Conservation (phyloP, 495 filamentous ascomycete species). For the Trichoderma orchidacearum region DNA sequence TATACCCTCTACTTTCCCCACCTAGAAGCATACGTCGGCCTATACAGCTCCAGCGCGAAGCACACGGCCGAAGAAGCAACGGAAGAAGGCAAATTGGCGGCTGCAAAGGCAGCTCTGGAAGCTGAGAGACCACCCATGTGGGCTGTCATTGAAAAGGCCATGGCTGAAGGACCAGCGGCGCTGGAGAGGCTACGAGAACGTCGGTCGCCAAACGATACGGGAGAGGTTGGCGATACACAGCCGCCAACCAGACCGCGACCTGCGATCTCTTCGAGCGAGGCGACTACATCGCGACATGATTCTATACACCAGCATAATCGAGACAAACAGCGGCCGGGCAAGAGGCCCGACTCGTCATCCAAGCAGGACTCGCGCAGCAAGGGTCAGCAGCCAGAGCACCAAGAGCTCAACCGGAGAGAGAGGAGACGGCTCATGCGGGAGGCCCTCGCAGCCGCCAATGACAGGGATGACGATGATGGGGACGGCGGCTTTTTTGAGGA, state of each 20-base stretch:
- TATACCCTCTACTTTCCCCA: conserved; percentile 79
- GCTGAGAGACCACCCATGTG: conserved; percentile 46
- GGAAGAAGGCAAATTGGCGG: conserved; percentile 16
- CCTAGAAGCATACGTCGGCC: conserved; percentile 60
- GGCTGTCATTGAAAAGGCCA: conserved; percentile 52
- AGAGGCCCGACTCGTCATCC: neutral
- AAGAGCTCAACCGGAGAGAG: neutral
- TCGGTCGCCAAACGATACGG: conserved; percentile 4
- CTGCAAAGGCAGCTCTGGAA: conserved; percentile 18
- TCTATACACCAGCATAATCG: neutral
- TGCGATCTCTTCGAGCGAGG: neutral
- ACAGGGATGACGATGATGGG: conserved; percentile 3
- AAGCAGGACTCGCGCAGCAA: neutral
- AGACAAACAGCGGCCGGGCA: neutral
- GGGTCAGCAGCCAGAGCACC: neutral
- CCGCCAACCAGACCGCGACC: neutral
- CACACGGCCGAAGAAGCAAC: conserved; percentile 25
- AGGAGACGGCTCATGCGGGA: conserved; percentile 1
- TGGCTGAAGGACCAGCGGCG: conserved; percentile 43
- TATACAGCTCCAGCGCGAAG: conserved; percentile 36
- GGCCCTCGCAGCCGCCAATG: neutral
- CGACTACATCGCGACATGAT: neutral
- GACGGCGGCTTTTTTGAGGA: conserved; percentile 18
- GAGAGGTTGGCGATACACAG: neutral
- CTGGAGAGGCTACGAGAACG: conserved; percentile 39